Percentiles rank a stretch among this genome's conserved stretches.
Evolutionary conservation across 176 grass and related monocot species (phyloP).

Genomic region (Tillandsia fasciculata): DNA sequence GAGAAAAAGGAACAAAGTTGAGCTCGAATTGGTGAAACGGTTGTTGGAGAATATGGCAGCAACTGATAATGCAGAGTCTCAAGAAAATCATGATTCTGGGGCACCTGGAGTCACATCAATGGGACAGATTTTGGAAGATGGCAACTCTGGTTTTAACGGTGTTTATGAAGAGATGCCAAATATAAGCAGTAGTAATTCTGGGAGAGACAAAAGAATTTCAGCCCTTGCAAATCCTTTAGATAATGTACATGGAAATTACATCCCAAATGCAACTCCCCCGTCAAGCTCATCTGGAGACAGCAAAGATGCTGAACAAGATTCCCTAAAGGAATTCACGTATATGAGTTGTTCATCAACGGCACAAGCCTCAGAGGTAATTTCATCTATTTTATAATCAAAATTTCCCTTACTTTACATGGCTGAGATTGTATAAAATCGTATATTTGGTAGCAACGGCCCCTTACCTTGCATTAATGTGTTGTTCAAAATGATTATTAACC

Average conservation of each 20-base stretch:
- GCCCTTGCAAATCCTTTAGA: slow-evolving; percentile 19
- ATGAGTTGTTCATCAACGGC: slow-evolving; percentile 1
- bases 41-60: slow-evolving; percentile 75
- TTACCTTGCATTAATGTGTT: background rate
- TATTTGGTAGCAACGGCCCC: background rate
- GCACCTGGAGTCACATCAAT: slow-evolving; percentile 34
- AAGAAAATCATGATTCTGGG: slow-evolving; percentile 34
- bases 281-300: slow-evolving; percentile 11
- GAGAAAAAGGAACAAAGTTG: slow-evolving; percentile 53
- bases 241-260: slow-evolving; percentile 10
- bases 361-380: slow-evolving; percentile 53
- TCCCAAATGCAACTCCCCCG: slow-evolving; percentile 9
- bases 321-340: slow-evolving; percentile 12
- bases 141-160: slow-evolving; percentile 15
- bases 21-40: slow-evolving; percentile 79
- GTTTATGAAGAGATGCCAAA: slow-evolving; percentile 12
- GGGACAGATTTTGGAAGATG: slow-evolving; percentile 41
- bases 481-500: too few species aligned
- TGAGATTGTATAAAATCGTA: background rate
- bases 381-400: background rate
- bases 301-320: slow-evolving; percentile 16
- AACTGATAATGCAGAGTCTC: slow-evolving; percentile 21
- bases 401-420: slow-evolving; percentile 8
- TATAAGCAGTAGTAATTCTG: slow-evolving; percentile 4
- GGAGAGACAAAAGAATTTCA: slow-evolving; percentile 13